Base-by-base conservation (phyloP, 345 rosid genomes). In the Lepidium africanum region DNA sequence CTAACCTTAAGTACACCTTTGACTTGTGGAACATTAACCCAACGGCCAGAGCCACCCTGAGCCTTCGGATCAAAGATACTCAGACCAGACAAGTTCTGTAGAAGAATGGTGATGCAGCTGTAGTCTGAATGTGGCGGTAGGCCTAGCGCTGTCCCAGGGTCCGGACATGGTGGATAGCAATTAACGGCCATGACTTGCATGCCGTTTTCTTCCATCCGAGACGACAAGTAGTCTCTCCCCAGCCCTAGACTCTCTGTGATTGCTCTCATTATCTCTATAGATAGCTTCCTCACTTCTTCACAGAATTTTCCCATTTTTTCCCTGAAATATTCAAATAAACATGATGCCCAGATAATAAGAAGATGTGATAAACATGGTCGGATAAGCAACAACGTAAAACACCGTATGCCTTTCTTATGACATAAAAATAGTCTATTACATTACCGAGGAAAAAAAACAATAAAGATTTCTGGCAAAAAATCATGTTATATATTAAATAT, bases 121-220 rank as follows among this genome's bases (percentile, higher is more conserved):
- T 85, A 83, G 75, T 91, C 91, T 1, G 87, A 81, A 61, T 91
- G 93, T 0, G 91, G 88, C 0, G 87, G 87, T 52, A 86, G 59
- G 6, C 92, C 89, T 5, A 86, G 67, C 1, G 84, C 70, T 23
- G 54, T 14, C 5, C 69, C 65, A 8, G 89, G 86, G 14, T 53
- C 54, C 2, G 96, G 88, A 75, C 93, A 79, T 1, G 84, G 83
- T 6, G 91, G 90, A 55, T 85, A 81, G 63, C 88, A 81, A 60
- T 88, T 84, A 4, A 79, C 80, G 0, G 83, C 82, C 72, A 80
- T 72, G 19, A 84, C 89, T 56, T 91, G 96, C 77, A 79, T 77
- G 7, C 91, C 96, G 2, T 65, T 76, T 19, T 78, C 82, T 10
- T 37, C 58, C 70, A 84, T 75, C 63, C 72, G 78, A 40, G 69